Evolutionary conservation across 2,329 filamentous ascomycete genomes (phyloP), one percentile per base, ranked within the genome.

Genomic region (Aspergillus sergii): DNA sequence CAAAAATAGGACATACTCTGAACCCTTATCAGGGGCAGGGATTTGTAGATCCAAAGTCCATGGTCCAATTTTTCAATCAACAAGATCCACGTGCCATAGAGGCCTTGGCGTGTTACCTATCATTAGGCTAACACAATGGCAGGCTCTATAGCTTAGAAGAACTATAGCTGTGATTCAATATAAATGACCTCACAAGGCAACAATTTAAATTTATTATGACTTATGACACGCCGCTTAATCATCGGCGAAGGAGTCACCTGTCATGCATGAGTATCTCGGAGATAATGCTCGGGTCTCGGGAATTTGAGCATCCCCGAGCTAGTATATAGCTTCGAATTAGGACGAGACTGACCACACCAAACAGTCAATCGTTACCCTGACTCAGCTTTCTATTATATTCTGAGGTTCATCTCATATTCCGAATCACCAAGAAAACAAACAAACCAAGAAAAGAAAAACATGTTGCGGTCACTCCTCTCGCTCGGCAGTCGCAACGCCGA

Each of bases 381-480:
- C 6, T 19, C 46, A 4, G 12, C 5, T 14, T 50, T 7, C 14
- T 14, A 28, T 9, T 16, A 21, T 8, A 50, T 28, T 23, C 14
- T 28, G 46, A 16, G 12, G 4, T 14, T 50, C 14, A 48, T 23
- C 45, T 12, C 4, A 1, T 21, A 26, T 10, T 16, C 9, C 19
- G 11, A n/a, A 26, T 3, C 26, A 3, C 43, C 21, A 23, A 16
- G 34, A 36, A 16, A 14, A 12, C 5, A 46, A 14, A 23, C 2
- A 23, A 23, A 19, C 0, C 7, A 50, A 28, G 26, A 14, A 7
- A 3, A 26, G 12, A 14, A 7, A 53, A 68, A n/a, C 56, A 76
- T 78, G 75, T 32, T 77, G 26, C 73, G 73, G 28, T 75, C 75
- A 1, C 64, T 76, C 11, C 63, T 77, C 14, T 73, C 74, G n/a